Conservation (phyloP, 495 filamentous ascomycete genomes). For the Platismatia glauca region DNA sequence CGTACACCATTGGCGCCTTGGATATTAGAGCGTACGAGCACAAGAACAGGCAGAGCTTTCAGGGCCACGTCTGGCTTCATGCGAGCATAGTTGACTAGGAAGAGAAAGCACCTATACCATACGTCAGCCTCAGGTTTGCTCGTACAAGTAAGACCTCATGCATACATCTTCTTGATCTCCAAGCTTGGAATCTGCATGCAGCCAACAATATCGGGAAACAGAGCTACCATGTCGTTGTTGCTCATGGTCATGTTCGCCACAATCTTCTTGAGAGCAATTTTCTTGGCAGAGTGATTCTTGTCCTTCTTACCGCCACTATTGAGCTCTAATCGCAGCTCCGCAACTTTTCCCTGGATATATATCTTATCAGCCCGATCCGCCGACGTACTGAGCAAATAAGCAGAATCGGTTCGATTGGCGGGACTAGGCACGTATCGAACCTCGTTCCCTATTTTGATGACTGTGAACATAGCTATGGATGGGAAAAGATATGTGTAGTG, state of each 20-base stretch:
- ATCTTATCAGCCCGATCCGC: constrained; percentile 23
- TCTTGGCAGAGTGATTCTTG: constrained; percentile 94
- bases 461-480: not conserved
- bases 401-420: constrained; percentile 25
- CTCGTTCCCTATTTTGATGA: not conserved
- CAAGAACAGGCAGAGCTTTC: constrained; percentile 80
- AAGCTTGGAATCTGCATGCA: constrained; percentile 91
- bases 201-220: constrained; percentile 89
- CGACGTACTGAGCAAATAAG: constrained; percentile 15
- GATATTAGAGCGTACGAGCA: constrained; percentile 50
- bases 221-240: constrained; percentile 98
- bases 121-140: constrained; percentile 25
- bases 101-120: constrained; percentile 80
- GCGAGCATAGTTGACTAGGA: constrained; percentile 91
- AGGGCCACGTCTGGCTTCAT: constrained; percentile 91
- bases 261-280: constrained; percentile 98
- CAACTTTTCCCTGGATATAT: constrained; percentile 85
- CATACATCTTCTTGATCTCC: constrained; percentile 99
- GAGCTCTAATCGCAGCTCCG: constrained; percentile 90
- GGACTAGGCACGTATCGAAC: not conserved
- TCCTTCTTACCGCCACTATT: constrained; percentile 94
- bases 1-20: not conserved
- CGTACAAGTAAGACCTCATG: not conserved
- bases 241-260: constrained; percentile 99
- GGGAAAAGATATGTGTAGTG: not conserved